Conservation (phyloP, 2,329 filamentous ascomycete genomes). For the Zopfia rhizophila region DNA sequence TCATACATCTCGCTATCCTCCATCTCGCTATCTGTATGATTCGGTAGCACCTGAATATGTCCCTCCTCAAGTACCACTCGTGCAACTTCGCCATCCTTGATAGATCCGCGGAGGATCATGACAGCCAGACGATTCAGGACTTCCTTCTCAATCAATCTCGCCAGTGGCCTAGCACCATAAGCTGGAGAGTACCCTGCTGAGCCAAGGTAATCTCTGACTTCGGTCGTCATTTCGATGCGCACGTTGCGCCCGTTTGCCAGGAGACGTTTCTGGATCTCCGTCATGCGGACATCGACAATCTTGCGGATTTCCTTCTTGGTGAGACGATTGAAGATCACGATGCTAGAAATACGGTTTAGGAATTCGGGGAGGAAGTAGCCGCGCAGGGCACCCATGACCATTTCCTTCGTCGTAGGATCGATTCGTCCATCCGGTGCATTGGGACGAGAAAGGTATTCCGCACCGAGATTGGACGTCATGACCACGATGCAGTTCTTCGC, state of each 20-base stretch:
- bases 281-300: constrained; percentile 91
- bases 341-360: constrained; percentile 95
- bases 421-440: constrained; percentile 83
- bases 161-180: constrained; percentile 90
- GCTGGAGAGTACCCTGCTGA: constrained; percentile 92
- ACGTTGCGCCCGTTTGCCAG: constrained; percentile 86
- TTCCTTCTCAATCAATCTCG: constrained; percentile 94
- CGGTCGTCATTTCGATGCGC: constrained; percentile 79
- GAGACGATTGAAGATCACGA: constrained; percentile 98
- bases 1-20: constrained; percentile 77
- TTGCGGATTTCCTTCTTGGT: constrained; percentile 88
- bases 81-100: constrained; percentile 87
- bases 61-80: constrained; percentile 81
- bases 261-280: constrained; percentile 93
- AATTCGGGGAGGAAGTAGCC: constrained; percentile 99
- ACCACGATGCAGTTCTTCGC: constrained; percentile 99
- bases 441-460: constrained; percentile 88
- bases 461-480: constrained; percentile 98
- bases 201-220: constrained; percentile 93
- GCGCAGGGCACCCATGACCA: constrained; percentile 90
- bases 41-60: constrained; percentile 82
- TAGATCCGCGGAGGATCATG: constrained; percentile 84
- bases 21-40: constrained; percentile 78
- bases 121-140: constrained; percentile 94
- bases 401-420: constrained; percentile 83